Conservation (phyloP, 83 land plant species). For the Picea mariana region DNA sequence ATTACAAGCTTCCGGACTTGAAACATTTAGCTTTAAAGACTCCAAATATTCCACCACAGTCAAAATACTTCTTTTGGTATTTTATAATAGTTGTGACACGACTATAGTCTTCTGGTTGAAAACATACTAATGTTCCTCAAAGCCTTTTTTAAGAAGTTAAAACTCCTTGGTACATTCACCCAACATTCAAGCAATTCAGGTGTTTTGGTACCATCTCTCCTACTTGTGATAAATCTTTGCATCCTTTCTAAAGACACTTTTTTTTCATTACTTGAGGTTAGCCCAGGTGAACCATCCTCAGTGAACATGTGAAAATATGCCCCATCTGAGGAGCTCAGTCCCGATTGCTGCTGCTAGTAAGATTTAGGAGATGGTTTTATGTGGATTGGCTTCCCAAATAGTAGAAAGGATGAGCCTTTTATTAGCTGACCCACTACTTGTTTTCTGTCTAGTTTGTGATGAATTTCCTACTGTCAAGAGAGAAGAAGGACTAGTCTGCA, state of each 20-base stretch:
- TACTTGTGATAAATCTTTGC: neutral
- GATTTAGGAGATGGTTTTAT: slow-evolving; percentile 25
- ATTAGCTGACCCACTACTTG: neutral
- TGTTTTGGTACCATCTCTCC: slow-evolving; percentile 7
- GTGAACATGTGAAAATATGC: slow-evolving; percentile 14
- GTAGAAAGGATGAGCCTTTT: slow-evolving; percentile 36
- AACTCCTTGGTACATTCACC: no score
- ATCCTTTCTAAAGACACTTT: neutral
- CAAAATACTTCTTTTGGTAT: no score
- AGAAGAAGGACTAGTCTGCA: slow-evolving; percentile 34
- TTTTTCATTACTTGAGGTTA: slow-evolving; percentile 34
- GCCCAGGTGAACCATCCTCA: slow-evolving; percentile 24
- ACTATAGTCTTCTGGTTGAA: no score
- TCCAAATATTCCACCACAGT: no score
- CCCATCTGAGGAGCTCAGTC: neutral
- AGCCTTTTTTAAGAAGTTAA: no score
- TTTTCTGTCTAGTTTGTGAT: neutral
- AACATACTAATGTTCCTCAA: no score
- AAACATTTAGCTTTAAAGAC: no score
- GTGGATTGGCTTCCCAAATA: slow-evolving; percentile 63
- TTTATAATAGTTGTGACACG: no score
- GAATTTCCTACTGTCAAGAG: slow-evolving; percentile 39
- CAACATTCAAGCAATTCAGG: neutral
- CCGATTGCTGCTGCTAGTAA: neutral
- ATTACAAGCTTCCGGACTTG: no score